These are phyloP conservation scores for Pachysandra terminalis DNA, from an alignment of 164 flowering plant species.

Conservation along the genomic window DNA sequence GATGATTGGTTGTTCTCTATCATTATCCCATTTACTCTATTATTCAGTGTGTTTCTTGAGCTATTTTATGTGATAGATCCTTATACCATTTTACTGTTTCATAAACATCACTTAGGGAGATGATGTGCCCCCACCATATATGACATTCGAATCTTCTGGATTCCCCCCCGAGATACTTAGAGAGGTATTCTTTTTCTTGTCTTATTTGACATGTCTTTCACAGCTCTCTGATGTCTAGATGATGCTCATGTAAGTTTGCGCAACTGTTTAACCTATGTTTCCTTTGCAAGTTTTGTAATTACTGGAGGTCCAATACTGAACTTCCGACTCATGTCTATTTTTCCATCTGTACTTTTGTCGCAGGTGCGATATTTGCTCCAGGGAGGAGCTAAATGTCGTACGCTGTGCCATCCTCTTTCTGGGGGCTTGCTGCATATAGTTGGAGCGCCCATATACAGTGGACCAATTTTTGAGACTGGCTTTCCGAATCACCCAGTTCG, in stretches of 20 bases:
- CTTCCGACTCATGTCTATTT: conserved; percentile 54
- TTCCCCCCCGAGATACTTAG: conserved; percentile 82
- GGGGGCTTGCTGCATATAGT: conserved; percentile 65
- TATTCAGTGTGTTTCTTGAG: no score
- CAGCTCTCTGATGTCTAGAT: conserved; percentile 7
- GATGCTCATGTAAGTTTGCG: conserved; percentile 19
- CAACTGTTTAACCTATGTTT: conserved; percentile 11
- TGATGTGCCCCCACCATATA: conserved; percentile 72
- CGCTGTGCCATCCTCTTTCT: conserved; percentile 70
- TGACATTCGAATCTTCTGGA: conserved; percentile 75
- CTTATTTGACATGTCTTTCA: conserved; percentile 4
- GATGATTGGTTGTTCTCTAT: not conserved
- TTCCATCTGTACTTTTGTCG: conserved; percentile 59
- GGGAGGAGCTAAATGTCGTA: conserved; percentile 99
- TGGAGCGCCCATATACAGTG: conserved; percentile 66
- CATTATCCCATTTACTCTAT: no score
- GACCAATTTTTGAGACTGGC: conserved; percentile 68
- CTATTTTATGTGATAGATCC: no score
- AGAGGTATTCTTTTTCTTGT: conserved; percentile 61
- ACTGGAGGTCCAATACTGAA: conserved; percentile 44
- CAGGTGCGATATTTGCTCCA: conserved; percentile 99
- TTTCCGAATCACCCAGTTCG: conserved; percentile 65
- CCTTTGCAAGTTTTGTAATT: conserved; percentile 28
- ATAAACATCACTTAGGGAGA: conserved; percentile 47
- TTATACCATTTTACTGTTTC: not conserved